Percentiles rank a stretch among this genome's conserved stretches.
These are phyloP conservation scores for Xylariaceae sp. DNA, from an alignment of 2,329 filamentous ascomycete genomes.

Conservation along the genomic window DNA sequence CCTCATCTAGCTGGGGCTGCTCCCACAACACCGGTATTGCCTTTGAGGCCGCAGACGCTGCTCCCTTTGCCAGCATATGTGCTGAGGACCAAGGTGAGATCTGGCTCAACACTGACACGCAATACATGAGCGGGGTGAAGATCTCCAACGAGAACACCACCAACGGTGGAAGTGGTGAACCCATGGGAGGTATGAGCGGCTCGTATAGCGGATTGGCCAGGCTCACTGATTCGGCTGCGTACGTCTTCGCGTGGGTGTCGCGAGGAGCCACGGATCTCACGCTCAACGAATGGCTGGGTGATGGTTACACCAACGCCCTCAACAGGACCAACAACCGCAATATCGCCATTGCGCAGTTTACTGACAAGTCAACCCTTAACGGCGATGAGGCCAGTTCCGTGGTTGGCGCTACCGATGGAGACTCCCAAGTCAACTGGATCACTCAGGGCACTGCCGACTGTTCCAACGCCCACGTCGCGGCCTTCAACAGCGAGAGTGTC, in stretches of 20 bases:
- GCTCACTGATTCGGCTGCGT: constrained; percentile 49
- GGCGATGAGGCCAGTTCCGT: constrained; percentile 52
- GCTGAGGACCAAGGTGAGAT: constrained; percentile 62
- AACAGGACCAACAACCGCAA: constrained; percentile 59
- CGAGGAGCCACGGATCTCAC: constrained; percentile 55
- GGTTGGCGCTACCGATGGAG: constrained; percentile 52
- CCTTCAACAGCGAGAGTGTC: constrained; percentile 44
- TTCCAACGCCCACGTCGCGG: constrained; percentile 48
- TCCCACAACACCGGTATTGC: constrained; percentile 65
- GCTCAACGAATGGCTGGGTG: constrained; percentile 56
- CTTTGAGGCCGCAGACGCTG: constrained; percentile 56
- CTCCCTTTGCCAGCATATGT: constrained; percentile 58
- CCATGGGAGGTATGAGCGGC: constrained; percentile 62
- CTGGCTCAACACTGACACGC: constrained; percentile 61
- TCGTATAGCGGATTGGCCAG: constrained; percentile 57
- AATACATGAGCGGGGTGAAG: constrained; percentile 58
- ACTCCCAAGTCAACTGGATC: constrained; percentile 60
- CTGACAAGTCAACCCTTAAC: constrained; percentile 56
- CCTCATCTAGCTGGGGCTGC: constrained; percentile 58
- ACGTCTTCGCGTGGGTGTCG: constrained; percentile 63
- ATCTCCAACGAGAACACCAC: constrained; percentile 61
- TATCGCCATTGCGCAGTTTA: constrained; percentile 55
- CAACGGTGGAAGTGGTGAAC: constrained; percentile 56
- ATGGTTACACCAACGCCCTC: constrained; percentile 48
- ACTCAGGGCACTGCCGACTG: constrained; percentile 51